Percentiles rank a stretch among this genome's conserved stretches.
Conservation (phyloP, 345 rosid genomes). For the Lepidium africanum region DNA sequence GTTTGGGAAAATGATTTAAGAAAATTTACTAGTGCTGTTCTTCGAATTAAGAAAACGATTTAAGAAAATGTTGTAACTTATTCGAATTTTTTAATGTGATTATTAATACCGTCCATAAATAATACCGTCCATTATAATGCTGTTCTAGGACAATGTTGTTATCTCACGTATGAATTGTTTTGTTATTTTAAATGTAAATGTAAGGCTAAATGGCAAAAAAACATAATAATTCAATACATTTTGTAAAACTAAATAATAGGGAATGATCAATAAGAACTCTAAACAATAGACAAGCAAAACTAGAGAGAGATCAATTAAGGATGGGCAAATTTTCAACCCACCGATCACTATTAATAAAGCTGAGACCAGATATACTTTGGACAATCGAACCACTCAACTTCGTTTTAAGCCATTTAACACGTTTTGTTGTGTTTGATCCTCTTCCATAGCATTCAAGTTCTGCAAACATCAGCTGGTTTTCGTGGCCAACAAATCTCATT, state of each 20-base stretch:
- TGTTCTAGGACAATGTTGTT: background rate
- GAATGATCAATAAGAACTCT: background rate
- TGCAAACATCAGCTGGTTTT: constrained; percentile 18
- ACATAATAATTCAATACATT: background rate
- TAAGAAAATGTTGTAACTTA: background rate
- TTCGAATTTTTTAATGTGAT: background rate
- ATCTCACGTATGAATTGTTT: background rate
- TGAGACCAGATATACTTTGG: constrained; percentile 20
- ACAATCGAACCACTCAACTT: constrained; percentile 1
- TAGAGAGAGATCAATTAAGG: background rate
- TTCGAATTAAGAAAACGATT: background rate
- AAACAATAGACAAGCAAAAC: background rate
- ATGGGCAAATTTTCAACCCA: constrained; percentile 48
- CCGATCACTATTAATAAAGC: constrained; percentile 37
- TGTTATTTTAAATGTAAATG: background rate
- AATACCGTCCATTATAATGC: no score
- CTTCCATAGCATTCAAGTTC: constrained; percentile 37
- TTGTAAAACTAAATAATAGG: background rate
- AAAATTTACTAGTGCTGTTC: background rate
- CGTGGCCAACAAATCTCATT: constrained; percentile 28
- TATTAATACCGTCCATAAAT: no score
- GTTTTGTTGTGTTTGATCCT: constrained; percentile 29
- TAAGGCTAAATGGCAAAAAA: background rate
- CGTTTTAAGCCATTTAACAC: constrained; percentile 40
- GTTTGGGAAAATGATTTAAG: background rate